A percentile compares a stretch with the other conserved stretches of the same genome.
Conservation (phyloP, 73 alveolate species). For the Stentor roeselii region DNA sequence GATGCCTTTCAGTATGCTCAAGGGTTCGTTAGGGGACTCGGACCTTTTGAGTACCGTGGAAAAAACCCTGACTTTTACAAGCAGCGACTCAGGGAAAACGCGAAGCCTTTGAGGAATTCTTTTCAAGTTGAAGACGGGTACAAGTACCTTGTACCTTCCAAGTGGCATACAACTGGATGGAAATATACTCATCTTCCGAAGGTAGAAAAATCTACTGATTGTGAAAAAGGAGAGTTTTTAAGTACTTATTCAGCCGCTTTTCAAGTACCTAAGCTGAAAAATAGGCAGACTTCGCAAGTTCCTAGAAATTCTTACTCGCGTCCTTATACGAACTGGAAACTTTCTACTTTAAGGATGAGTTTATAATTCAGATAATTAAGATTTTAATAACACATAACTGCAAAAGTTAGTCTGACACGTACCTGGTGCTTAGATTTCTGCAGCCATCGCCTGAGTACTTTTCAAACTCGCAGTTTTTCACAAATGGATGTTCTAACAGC, state of each 20-base stretch:
- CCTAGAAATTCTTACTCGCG: not conserved
- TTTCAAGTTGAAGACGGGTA: not conserved
- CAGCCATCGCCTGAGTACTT: too few species aligned
- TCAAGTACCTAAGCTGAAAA: not conserved
- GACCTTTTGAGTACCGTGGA: not conserved
- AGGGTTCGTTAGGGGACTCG: not conserved
- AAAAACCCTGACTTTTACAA: not conserved
- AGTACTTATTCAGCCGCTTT: not conserved
- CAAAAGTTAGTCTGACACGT: too few species aligned
- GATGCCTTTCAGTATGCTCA: not conserved
- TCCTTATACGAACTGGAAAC: not conserved
- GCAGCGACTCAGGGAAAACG: not conserved
- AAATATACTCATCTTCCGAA: not conserved
- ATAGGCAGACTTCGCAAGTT: not conserved
- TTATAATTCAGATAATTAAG: too few species aligned
- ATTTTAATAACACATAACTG: too few species aligned
- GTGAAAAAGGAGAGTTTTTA: not conserved
- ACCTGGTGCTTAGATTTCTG: too few species aligned
- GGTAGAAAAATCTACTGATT: not conserved
- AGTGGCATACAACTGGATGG: slow-evolving; percentile 7
- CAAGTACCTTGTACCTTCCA: not conserved
- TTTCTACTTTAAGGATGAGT: not conserved
- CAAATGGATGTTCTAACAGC: slow-evolving; percentile 17
- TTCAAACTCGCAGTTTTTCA: too few species aligned
- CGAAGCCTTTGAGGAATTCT: not conserved